phyloP scores from a whole-genome alignment of 169 alveolate genomes.

The Plasmodium gonderi region DNA sequence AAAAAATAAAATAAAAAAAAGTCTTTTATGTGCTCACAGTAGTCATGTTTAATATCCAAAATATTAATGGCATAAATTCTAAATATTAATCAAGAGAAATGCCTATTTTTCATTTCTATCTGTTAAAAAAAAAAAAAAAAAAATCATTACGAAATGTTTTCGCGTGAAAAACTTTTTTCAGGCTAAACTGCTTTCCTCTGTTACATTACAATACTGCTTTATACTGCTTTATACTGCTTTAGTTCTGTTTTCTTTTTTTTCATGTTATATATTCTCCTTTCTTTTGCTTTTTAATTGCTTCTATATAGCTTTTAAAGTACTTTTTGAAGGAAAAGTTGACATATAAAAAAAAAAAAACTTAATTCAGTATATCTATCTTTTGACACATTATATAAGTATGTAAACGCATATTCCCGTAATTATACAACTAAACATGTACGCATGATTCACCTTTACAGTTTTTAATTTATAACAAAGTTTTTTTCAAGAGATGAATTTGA shows the following conservation, averaged over 20 bases:
- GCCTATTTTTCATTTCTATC: not conserved
- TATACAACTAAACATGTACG: not conserved
- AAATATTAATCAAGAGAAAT: not conserved
- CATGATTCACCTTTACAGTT: constrained; percentile 4
- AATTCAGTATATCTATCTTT: not conserved
- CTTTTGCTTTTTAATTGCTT: not conserved
- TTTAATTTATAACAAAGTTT: constrained; percentile 10
- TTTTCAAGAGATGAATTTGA: not conserved
- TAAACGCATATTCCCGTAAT: not conserved
- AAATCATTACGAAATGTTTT: not conserved
- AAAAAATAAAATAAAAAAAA: not conserved
- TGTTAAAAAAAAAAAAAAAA: not conserved
- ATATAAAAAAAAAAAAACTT: not conserved
- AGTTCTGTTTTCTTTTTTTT: too few relatives aligned
- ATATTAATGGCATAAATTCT: not conserved
- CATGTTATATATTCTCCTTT: not conserved
- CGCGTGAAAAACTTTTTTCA: not conserved
- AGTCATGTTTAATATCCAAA: not conserved
- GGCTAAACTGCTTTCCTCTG: not conserved
- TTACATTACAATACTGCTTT: too few relatives aligned
- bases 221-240: not conserved
- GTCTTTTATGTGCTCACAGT: not conserved
- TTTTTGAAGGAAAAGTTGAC: not conserved
- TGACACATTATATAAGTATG: not conserved
- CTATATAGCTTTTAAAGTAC: constrained; percentile 3